phyloP scores from a whole-genome alignment of 2,329 filamentous ascomycete genomes.

The Colletotrichum karsti region DNA sequence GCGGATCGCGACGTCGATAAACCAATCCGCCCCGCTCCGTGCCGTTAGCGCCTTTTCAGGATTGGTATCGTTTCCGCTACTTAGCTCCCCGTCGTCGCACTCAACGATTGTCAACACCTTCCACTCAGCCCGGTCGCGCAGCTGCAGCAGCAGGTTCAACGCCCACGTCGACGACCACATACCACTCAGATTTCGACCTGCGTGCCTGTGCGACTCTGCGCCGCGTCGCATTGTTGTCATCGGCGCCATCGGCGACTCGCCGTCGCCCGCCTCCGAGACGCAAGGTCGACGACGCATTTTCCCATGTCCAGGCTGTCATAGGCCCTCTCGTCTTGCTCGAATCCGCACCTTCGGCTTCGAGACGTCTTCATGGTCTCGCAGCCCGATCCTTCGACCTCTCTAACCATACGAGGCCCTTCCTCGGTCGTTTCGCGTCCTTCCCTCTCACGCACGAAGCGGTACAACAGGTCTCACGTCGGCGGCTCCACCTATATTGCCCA shows the following conservation, averaged over 20 bases:
- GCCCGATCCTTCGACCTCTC: constrained; percentile 61
- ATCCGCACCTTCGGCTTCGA: not conserved
- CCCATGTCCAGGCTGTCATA: constrained; percentile 13
- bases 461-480: constrained; percentile 83
- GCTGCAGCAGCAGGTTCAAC: too few species aligned
- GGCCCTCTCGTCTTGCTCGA: not conserved
- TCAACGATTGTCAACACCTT: not conserved
- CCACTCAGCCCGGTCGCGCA: too few species aligned
- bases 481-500: constrained; percentile 74
- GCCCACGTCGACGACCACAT: too few species aligned
- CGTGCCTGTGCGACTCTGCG: not conserved
- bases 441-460: constrained; percentile 70
- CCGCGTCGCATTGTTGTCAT: not conserved
- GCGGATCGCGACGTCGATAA: not conserved
- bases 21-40: not conserved
- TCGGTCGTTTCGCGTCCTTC: constrained; percentile 72
- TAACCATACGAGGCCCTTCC: constrained; percentile 67
- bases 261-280: too few species aligned
- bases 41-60: not conserved
- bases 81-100: not conserved
- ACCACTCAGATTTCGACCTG: not conserved
- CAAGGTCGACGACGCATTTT: not conserved
- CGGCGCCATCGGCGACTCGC: not conserved
- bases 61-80: too few species aligned
- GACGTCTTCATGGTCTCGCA: constrained; percentile 68